phyloP scores from a whole-genome alignment of 768 basidiomycete genomes.

The Paxillus involutus region DNA sequence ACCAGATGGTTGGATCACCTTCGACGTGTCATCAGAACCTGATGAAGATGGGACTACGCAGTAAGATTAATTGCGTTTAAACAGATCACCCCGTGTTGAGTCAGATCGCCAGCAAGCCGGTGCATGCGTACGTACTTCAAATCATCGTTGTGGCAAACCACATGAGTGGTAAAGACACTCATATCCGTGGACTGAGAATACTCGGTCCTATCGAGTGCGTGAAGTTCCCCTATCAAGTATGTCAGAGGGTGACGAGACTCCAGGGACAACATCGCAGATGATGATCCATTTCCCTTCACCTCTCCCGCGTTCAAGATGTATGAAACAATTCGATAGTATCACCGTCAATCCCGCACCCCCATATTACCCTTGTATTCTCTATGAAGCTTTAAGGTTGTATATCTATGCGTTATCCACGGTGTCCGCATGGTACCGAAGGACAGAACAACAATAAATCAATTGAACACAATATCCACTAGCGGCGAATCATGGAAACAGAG shows the following conservation, averaged over 20 bases:
- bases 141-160: slow-evolving; percentile 91
- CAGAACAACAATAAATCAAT: slow-evolving; percentile 10
- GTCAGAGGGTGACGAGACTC: slow-evolving; percentile 3
- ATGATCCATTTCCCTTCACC: slow-evolving; percentile 74
- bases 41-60: slow-evolving; percentile 78
- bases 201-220: slow-evolving; percentile 81
- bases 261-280: slow-evolving; percentile 49
- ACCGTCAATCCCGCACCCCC: slow-evolving; percentile 5
- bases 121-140: slow-evolving; percentile 88
- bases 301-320: slow-evolving; percentile 71
- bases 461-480: not conserved
- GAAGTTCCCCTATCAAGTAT: not conserved
- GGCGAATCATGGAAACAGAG: not conserved
- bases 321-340: slow-evolving; percentile 65
- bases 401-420: slow-evolving; percentile 10
- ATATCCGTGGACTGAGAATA: slow-evolving; percentile 88
- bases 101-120: slow-evolving; percentile 60
- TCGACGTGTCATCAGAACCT: slow-evolving; percentile 78
- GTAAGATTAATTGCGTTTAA: slow-evolving; percentile 42
- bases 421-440: not conserved
- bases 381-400: slow-evolving; percentile 11
- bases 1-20: slow-evolving; percentile 93
- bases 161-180: slow-evolving; percentile 98
- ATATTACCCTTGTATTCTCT: slow-evolving; percentile 29
- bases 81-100: not conserved